Percentiles rank a stretch among this genome's conserved stretches.
phyloP scores from a whole-genome alignment of 441 rosid species.

The Adansonia madagascariensis region DNA sequence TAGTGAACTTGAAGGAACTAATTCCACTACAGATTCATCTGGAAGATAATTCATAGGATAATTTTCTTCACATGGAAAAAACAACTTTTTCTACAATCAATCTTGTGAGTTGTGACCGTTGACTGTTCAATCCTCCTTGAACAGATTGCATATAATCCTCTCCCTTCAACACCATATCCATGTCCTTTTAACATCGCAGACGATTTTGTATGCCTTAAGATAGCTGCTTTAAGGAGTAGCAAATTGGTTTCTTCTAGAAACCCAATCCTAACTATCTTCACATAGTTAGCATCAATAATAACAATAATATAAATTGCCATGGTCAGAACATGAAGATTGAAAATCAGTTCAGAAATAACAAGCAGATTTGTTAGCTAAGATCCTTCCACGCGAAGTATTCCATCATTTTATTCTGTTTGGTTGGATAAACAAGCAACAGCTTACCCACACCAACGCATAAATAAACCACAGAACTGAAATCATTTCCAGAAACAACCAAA shows the following conservation, averaged over 20 bases:
- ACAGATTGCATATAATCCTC: background rate
- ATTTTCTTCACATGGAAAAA: background rate
- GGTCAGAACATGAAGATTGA: background rate
- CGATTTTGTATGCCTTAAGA: background rate
- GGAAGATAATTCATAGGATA: background rate
- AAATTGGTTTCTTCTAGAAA: conserved; percentile 3
- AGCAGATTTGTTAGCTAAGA: background rate
- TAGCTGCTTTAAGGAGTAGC: background rate
- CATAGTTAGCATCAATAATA: background rate
- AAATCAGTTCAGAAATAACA: conserved; percentile 1
- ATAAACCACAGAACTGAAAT: background rate
- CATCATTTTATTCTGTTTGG: conserved; percentile 5
- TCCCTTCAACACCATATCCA: background rate
- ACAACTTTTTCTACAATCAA: background rate
- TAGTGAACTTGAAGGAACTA: conserved; percentile 18
- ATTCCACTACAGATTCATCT: background rate
- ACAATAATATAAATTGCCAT: background rate
- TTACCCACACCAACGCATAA: background rate
- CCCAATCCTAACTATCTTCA: background rate
- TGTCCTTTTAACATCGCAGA: background rate
- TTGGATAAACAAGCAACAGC: background rate
- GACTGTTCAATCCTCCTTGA: background rate
- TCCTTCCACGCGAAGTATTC: background rate
- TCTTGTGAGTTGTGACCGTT: background rate
- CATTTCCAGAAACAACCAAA: background rate